Base-by-base conservation (phyloP, 257 asterid species). In the Henckelia pumila region DNA sequence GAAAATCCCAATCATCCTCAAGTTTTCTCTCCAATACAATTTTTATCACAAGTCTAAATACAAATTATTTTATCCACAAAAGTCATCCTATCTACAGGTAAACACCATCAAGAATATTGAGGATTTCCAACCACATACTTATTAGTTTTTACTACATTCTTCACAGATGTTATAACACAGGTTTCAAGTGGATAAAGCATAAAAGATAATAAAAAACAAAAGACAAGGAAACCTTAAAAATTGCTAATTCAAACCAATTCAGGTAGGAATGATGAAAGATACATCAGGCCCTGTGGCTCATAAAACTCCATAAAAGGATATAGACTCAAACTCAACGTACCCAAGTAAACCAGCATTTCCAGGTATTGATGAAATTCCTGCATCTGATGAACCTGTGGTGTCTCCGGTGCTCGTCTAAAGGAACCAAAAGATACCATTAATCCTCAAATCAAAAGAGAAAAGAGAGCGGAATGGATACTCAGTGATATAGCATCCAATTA, bases 311-410 rank as follows among this genome's bases (percentile, higher is more conserved):
- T n/a, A 55, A 28, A 72, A 23, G 19, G 35, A 17, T n/a, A 32
- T 7, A 52, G 44, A 30, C 37, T 55, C 55, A 33, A 69, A 49
- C 67, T 63, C 64, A 62, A 75, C 89, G 55, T 86, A 93, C 97
- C 97, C 99, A 61, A 93, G 92, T 75, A 93, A 84, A 84, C 99
- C 81, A 75, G 95, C 92, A 81, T 88, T 90, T 85, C 97, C 99
- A 47, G 94, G 96, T 56, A 85, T 59, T 24, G 88, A 85, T 64
- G 90, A 72, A 70, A 73, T 82, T 70, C 92, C 96, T 21, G 76
- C 61, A 82, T 83, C 83, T 56, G 85, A 76, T 33, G 77, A 35
- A 66, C 86, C 85, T n/a, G 84, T 73, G 68, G 73, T 53, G 71
- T 88, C 97, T 68, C 89, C 95, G 4, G 84, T 70, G 71, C 73